Conservation (phyloP, 495 filamentous ascomycete species). For the Penicillium cinerascens region DNA sequence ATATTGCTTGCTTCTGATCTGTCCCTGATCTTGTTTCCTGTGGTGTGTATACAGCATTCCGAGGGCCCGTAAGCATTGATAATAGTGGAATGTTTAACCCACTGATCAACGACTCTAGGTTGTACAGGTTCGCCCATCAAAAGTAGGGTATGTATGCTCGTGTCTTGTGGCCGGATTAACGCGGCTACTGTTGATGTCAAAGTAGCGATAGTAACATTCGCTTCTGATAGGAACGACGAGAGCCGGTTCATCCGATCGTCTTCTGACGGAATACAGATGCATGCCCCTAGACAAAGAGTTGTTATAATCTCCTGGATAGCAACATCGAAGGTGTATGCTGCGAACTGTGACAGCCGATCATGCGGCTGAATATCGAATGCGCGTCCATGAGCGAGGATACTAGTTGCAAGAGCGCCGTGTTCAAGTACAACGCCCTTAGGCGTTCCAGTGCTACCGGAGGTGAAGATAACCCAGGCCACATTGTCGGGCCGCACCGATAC, state of each 20-base stretch:
- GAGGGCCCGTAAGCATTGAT: background rate
- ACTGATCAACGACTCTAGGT: too few species aligned
- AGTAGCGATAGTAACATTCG: too few species aligned
- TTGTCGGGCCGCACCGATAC: too few species aligned
- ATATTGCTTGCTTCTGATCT: background rate
- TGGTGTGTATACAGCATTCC: background rate
- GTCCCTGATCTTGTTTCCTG: background rate
- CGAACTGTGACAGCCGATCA: slow-evolving; percentile 34
- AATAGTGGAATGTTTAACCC: background rate
- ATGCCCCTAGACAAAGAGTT: slow-evolving; percentile 40
- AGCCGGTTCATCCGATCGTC: too few species aligned
- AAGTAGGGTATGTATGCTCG: too few species aligned
- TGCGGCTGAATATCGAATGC: background rate
- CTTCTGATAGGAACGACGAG: too few species aligned
- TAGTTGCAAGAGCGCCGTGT: slow-evolving; percentile 31
- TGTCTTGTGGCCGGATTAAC: too few species aligned
- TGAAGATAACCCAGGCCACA: slow-evolving; percentile 31
- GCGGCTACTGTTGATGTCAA: too few species aligned
- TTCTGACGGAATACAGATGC: slow-evolving; percentile 50
- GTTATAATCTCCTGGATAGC: slow-evolving; percentile 33
- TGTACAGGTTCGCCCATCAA: too few species aligned
- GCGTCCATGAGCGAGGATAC: background rate
- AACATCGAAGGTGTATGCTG: slow-evolving; percentile 38
- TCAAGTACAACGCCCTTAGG: slow-evolving; percentile 41
- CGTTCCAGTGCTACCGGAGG: slow-evolving; percentile 32